Evolutionary conservation across 192 early-diverging fungal genomes (phyloP), one percentile per base, ranked within the genome.

Genomic region (Backusella tarrabulga): DNA sequence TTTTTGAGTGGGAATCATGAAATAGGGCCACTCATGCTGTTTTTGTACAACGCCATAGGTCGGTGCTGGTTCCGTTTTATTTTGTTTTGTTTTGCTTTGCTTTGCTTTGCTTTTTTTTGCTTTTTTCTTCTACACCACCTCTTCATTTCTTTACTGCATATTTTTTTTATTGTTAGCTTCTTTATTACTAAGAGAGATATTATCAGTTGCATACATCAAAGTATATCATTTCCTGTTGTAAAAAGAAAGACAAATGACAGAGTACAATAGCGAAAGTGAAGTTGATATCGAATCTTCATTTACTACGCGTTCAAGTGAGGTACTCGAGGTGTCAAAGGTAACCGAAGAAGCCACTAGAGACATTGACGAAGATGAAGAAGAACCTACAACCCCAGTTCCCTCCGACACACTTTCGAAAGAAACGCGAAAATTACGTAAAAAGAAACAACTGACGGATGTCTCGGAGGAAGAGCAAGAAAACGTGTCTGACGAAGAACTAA

Each of bases 371-470:
- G 70, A 40, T 9, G 68, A 71, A 71, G 42, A 71, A 42, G 70
- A 44, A 46, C 70, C 41, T 8, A 46, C 38, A 12, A 46, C 38
- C 15, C 70, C 70, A 9, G 70, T 46, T 32, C 70, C 38, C 12
- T 32, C 70, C 12, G 40, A 44, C 29, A 23, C 1, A 3, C 29
- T 75, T 42, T 42, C 78, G 6, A 79, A 79, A 71, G 78, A 79
- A 44, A 79, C 78, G 4, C 73, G 78, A 19, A 79, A 79, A 69
- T 41, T 79, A 40, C 42, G 78, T n/a, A 79, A 79, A 44, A 79
- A 79, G 34, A 79, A 79, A 35, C 19, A 63, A 6, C 63, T 68
- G 11, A 23, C 38, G 3, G 76, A 77, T 6, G 4, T 34, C 9
- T 69, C 67, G 15, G 46, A 71, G 6, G 76, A 71, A 35, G 34